Evolutionary conservation across 2,329 filamentous ascomycete species (phyloP), one percentile per base, ranked within the genome.

Genomic region (Fusarium buxicola): DNA sequence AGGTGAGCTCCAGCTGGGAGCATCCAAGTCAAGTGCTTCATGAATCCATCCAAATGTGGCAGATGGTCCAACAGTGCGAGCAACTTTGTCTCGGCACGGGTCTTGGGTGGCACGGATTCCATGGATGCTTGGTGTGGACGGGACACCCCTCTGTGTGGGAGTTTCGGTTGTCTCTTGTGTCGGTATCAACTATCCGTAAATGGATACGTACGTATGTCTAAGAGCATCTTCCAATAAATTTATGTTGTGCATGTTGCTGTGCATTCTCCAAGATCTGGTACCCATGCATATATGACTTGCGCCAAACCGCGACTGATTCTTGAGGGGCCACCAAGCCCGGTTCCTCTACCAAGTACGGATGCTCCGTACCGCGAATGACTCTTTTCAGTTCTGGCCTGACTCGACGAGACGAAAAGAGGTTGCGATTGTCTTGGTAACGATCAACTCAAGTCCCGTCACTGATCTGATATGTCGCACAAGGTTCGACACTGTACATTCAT

Each of bases 221-320:
- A 38, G 46, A 40, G 27, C 38, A 46, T 46, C 48, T 12, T 60
- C 47, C 34, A 64, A 50, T 48, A 47, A 53, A 51, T 58, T 58
- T 60, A 68, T 69, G 66, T 69, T 69, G 63, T 69, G 66, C 66
- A 68, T 69, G 49, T 60, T 38, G 39, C 65, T 69, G 51, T 68
- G 60, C 63, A 68, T 58, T 43, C 32, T 28, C 49, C 40, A 44
- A 59, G 63, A 64, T 62, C 63, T 60, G 38, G 43, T 56, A 43
- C 60, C 47, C 16, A 44, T 69, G 63, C 57, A 61, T 58, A 54
- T 44, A 31, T 25, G 47, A 53, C 36, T 40, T 40, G 40, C 40
- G 39, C 47, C 39, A 41, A 58, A 48, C 31, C 38, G 48, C 49
- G 38, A 41, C 49, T 54, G 43, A 34, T 41, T 32, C 32, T 34